Base-by-base conservation (phyloP, 148 eudicot species). In the Camellia sinensis region DNA sequence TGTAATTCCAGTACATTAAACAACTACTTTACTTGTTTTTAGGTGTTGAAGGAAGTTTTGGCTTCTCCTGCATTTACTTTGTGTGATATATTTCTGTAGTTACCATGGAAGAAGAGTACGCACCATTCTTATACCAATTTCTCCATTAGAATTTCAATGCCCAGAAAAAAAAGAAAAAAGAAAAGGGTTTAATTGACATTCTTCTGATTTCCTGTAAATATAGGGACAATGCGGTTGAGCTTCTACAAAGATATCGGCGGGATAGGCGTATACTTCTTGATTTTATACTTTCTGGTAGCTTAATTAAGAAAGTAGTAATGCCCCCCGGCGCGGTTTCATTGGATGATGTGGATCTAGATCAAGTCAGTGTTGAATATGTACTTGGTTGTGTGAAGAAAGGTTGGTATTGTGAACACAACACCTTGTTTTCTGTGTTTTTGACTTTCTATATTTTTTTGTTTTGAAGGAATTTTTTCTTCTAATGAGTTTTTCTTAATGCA, bases 331-430 rank as follows among this genome's bases (percentile, higher is more conserved):
- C 99, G 10, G 93, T 97, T 79, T 87, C 99, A 11, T 85, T 97
- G 59, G 99, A 97, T 86, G 99, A 97, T 82, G 96, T 97, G 85
- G 99, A 97, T 94, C 89, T 97, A 14, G 99, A 94, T 90, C 99
- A 94, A 97, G 93, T 97, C 82, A 97, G 99, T 73, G 99, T 94
- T 8, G 99, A 97, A 88, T 89, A 86, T 83, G 96, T 94, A 43
- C 93, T 97, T 45, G 89, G 85, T 68, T 90, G 94, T 86, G 92
- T 90, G 11, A 97, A 88, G 81, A 92, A 92, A 92, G 99, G 99
- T 96, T 45, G 41, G 14, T 12, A 50, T 21, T 63, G 37, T 29
- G 37, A 29, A 29, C 59, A 44, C n/a, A 74, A 2, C 3, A 67
- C 75, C 37, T 60, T 67, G 4, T 78, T 53, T 41, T 9, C 53